Evolutionary conservation across 179 eudicot genomes (phyloP).

Genomic region (Silene coronaria): DNA sequence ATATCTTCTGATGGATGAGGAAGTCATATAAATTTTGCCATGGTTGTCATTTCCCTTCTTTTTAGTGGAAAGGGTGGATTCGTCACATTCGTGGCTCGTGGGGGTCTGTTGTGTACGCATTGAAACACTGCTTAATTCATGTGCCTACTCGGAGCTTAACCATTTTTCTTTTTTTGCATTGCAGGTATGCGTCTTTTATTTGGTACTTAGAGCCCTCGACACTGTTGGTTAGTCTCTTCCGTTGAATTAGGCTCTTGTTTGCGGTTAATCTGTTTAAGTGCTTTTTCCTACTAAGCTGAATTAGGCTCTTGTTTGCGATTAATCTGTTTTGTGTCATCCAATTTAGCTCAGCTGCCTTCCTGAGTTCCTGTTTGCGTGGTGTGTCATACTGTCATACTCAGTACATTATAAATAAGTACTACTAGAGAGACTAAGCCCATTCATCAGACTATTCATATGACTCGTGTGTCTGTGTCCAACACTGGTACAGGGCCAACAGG

Average conservation of each 20-base stretch:
- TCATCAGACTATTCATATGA: no score
- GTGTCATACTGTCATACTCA: no score
- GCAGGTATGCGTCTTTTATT: constrained; percentile 90
- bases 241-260: background rate
- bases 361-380: background rate
- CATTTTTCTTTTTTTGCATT: constrained; percentile 8
- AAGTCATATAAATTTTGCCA: background rate
- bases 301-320: background rate
- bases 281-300: background rate
- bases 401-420: background rate
- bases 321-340: background rate
- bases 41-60: background rate
- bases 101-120: background rate
- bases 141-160: background rate
- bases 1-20: background rate
- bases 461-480: no score
- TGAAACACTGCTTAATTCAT: no score
- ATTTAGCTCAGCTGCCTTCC: background rate
- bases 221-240: constrained; percentile 66
- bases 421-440: no score
- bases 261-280: background rate
- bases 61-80: background rate
- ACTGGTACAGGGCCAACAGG: no score
- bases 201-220: constrained; percentile 98
- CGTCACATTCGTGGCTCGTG: background rate